These are phyloP conservation scores for Steccherinum ochraceum DNA, from an alignment of 768 basidiomycete genomes.

Conservation along the genomic window DNA sequence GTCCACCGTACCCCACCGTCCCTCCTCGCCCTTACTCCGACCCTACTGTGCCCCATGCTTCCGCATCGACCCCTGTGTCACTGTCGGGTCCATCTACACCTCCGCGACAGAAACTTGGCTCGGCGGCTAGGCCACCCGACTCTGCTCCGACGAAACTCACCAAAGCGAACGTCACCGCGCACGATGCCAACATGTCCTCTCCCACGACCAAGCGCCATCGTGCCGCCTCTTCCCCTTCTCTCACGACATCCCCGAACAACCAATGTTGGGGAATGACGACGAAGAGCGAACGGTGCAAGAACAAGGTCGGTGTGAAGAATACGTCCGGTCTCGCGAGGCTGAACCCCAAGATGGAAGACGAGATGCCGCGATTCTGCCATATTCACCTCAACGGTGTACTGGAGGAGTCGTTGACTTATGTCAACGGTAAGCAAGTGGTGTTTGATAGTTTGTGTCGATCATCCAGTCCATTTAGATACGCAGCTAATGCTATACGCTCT, in stretches of 20 bases:
- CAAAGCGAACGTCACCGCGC: conserved; percentile 1
- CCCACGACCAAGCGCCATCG: not conserved
- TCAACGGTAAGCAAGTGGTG: conserved; percentile 43
- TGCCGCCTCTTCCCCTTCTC: not conserved
- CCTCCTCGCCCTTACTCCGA: conserved; percentile 30
- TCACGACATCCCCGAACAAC: conserved; percentile 11
- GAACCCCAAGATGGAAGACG: conserved; percentile 26
- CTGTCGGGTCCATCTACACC: not conserved
- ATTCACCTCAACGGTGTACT: conserved; percentile 58
- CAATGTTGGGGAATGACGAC: conserved; percentile 67
- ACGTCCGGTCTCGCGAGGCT: conserved; percentile 13
- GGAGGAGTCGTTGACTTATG: conserved; percentile 48
- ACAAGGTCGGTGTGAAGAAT: conserved; percentile 39
- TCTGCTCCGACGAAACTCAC: conserved; percentile 10
- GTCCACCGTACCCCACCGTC: conserved; percentile 7
- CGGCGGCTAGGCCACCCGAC: conserved; percentile 1
- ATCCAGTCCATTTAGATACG: not conserved
- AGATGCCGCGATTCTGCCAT: conserved; percentile 48
- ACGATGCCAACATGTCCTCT: not conserved
- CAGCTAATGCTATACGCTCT: no score
- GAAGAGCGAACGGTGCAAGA: conserved; percentile 51
- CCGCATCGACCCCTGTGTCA: conserved; percentile 5
- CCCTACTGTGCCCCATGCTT: conserved; percentile 2
- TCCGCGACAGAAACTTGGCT: conserved; percentile 2
- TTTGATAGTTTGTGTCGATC: conserved; percentile 44